A percentile compares a stretch with the other conserved stretches of the same genome.
phyloP scores from a whole-genome alignment of 2,329 filamentous ascomycete species.

The Trichoderma guizhouense region DNA sequence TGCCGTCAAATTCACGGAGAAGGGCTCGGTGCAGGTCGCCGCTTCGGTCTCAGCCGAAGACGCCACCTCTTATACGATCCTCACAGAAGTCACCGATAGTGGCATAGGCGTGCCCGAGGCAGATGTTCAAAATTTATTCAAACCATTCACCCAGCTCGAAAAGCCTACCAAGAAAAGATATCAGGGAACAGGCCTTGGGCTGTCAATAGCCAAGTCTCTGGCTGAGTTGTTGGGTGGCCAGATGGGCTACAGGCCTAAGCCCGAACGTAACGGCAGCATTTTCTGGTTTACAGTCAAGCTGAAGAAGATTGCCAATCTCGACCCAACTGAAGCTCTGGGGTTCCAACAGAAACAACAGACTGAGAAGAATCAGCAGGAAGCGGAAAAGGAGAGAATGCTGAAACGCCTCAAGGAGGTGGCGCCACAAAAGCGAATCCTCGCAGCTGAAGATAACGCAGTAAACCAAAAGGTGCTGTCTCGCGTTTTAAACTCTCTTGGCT shows the following conservation, averaged over 20 bases:
- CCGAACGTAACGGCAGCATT: slow-evolving; percentile 44
- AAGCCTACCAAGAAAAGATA: slow-evolving; percentile 51
- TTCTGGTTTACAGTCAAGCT: slow-evolving; percentile 51
- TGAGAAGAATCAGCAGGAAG: slow-evolving; percentile 25
- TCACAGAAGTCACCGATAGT: slow-evolving; percentile 51
- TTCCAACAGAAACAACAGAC: slow-evolving; percentile 19
- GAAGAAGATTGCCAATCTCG: slow-evolving; percentile 32
- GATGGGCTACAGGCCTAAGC: slow-evolving; percentile 41
- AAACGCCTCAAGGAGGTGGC: slow-evolving; percentile 36
- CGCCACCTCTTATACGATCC: slow-evolving; percentile 42
- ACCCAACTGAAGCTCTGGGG: slow-evolving; percentile 29
- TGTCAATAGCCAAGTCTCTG: slow-evolving; percentile 56
- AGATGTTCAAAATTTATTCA: slow-evolving; percentile 48
- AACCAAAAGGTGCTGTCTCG: slow-evolving; percentile 41
- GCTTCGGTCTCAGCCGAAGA: slow-evolving; percentile 41
- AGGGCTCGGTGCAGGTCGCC: slow-evolving; percentile 48
- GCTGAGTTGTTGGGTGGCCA: slow-evolving; percentile 55
- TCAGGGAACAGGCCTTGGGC: slow-evolving; percentile 54
- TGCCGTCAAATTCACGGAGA: slow-evolving; percentile 59
- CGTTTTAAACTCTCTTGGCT: slow-evolving; percentile 39
- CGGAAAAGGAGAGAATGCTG: slow-evolving; percentile 22
- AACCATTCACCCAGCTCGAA: slow-evolving; percentile 54
- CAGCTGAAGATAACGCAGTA: slow-evolving; percentile 42
- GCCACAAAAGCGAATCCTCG: slow-evolving; percentile 37
- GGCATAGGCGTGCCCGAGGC: slow-evolving; percentile 51